Conservation (phyloP, 345 rosid genomes). For the Camelina hispida region DNA sequence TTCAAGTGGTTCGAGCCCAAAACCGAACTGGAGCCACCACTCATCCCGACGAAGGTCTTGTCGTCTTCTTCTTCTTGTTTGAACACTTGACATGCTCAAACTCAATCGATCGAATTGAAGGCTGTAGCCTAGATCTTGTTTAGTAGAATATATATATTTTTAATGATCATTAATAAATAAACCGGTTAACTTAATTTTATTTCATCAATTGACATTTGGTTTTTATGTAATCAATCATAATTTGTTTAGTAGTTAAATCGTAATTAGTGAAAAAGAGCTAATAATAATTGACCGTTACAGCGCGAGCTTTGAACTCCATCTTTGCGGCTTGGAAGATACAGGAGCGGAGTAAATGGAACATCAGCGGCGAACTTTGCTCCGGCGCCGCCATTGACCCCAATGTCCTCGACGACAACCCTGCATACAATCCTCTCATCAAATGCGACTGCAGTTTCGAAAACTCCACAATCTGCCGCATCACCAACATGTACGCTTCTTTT, state of each 20-base stretch:
- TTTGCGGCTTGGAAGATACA: slow-evolving; percentile 33
- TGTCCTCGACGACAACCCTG: slow-evolving; percentile 1
- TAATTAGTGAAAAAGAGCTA: background rate
- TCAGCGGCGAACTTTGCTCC: slow-evolving; percentile 60
- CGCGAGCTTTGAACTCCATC: slow-evolving; percentile 38
- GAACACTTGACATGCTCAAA: background rate
- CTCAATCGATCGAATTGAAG: slow-evolving; percentile 6
- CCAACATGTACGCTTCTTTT: slow-evolving; percentile 27
- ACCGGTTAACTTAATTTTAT: background rate
- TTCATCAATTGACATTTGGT: slow-evolving; percentile 8
- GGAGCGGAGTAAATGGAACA: slow-evolving; percentile 50
- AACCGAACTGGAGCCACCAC: slow-evolving; percentile 38
- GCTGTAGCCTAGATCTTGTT: background rate
- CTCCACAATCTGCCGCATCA: slow-evolving; percentile 47
- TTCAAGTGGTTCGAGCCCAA: slow-evolving; percentile 37
- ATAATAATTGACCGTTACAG: slow-evolving; percentile 9
- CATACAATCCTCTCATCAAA: slow-evolving; percentile 58
- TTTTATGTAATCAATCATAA: background rate
- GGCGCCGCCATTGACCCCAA: slow-evolving; percentile 49
- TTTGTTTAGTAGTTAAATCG: background rate
- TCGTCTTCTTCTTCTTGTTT: background rate
- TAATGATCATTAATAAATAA: too few relatives aligned
- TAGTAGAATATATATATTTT: too few relatives aligned
- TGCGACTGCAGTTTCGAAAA: slow-evolving; percentile 54
- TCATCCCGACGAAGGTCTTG: slow-evolving; percentile 38